Evolutionary conservation across 306 rosid species (phyloP).

Genomic region (Medicago truncatula): DNA sequence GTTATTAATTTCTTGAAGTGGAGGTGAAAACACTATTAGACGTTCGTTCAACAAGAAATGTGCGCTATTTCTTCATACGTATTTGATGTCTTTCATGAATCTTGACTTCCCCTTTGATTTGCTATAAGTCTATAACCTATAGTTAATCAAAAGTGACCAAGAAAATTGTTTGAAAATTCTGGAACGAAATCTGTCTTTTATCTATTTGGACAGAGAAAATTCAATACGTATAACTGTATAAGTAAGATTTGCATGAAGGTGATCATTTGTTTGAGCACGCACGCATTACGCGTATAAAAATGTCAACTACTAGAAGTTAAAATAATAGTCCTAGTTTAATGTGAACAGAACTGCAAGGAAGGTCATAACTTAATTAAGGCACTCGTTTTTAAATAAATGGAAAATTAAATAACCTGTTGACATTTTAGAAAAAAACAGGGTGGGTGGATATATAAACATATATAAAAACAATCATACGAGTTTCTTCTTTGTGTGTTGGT

Average conservation of each 20-base stretch:
- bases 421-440: neutral
- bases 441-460: slow-evolving; percentile 1
- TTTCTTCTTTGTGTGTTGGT: neutral
- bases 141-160: too few species aligned
- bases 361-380: too few species aligned
- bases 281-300: neutral
- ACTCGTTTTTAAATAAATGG: neutral
- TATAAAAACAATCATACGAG: neutral
- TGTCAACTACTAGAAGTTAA: neutral
- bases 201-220: neutral
- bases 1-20: neutral
- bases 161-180: too few species aligned
- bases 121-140: neutral
- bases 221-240: neutral
- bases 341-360: neutral
- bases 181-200: neutral
- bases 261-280: neutral
- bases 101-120: neutral
- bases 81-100: neutral
- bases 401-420: neutral
- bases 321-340: neutral
- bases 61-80: neutral
- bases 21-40: too few species aligned
- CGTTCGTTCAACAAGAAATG: too few species aligned
- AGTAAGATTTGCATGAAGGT: neutral